A percentile compares a stretch with the other conserved stretches of the same genome.
These are phyloP conservation scores for Babesia gibsoni DNA, from an alignment of 169 alveolate genomes.

Conservation along the genomic window DNA sequence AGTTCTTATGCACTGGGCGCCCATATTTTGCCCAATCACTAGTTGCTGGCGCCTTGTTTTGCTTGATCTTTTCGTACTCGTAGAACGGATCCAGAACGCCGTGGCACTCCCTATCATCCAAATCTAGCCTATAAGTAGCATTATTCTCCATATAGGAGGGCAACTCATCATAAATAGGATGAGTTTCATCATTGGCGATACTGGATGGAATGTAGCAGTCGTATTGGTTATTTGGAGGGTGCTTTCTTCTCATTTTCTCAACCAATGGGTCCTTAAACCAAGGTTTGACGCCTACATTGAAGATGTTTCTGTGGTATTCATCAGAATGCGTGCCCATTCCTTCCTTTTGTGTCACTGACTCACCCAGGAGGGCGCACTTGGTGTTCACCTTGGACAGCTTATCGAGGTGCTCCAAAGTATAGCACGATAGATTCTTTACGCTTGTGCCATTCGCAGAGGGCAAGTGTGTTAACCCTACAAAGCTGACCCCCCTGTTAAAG, in stretches of 20 bases:
- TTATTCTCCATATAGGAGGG: background rate
- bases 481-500: conserved; percentile 10
- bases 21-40: conserved; percentile 57
- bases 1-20: conserved; percentile 10
- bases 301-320: background rate
- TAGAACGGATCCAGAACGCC: conserved; percentile 34
- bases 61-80: conserved; percentile 12
- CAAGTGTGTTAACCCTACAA: conserved; percentile 7
- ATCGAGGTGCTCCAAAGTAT: conserved; percentile 30
- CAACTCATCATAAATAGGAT: background rate
- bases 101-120: conserved; percentile 25
- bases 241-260: background rate
- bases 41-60: conserved; percentile 7
- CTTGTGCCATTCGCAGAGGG: conserved; percentile 11
- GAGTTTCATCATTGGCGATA: background rate
- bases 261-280: conserved; percentile 50
- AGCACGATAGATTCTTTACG: conserved; percentile 22
- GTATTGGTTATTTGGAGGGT: background rate
- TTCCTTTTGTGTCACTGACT: background rate
- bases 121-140: conserved; percentile 23
- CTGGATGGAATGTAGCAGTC: background rate
- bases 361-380: conserved; percentile 28
- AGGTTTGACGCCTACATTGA: conserved; percentile 12
- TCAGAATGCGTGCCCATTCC: background rate
- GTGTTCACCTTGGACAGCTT: conserved; percentile 37